Conservation (phyloP, 306 rosid genomes). For the Citrullus mucosospermus region DNA sequence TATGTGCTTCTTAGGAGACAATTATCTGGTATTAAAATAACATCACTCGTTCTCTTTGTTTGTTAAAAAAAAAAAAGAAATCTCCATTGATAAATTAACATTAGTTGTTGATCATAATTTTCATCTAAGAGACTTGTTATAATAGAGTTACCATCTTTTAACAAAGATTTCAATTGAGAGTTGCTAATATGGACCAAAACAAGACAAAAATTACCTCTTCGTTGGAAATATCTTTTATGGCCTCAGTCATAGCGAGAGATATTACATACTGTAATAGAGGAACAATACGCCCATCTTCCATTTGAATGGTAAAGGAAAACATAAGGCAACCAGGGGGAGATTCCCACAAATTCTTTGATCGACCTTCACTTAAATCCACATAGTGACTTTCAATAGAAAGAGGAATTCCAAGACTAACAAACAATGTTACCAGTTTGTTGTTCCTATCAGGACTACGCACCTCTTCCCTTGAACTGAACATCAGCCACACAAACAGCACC, state of each 20-base stretch:
- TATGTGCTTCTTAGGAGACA: too few relatives aligned
- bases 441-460: constrained; percentile 23
- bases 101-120: not conserved
- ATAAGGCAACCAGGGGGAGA: constrained; percentile 81
- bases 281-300: constrained; percentile 75
- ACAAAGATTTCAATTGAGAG: not conserved
- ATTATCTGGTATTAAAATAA: not conserved
- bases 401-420: not conserved
- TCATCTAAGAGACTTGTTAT: not conserved
- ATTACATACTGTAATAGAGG: constrained; percentile 80
- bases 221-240: constrained; percentile 69
- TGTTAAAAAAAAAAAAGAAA: too few relatives aligned
- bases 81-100: not conserved
- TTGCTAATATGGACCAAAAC: not conserved
- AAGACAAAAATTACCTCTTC: constrained; percentile 28
- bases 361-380: constrained; percentile 34
- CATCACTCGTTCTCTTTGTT: not conserved
- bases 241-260: constrained; percentile 78
- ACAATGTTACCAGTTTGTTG: not conserved
- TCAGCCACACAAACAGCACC: constrained; percentile 84
- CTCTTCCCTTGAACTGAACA: constrained; percentile 82
- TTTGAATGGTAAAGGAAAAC: constrained; percentile 74
- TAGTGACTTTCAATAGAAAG: constrained; percentile 4
- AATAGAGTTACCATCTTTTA: not conserved
- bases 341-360: constrained; percentile 86